Evolutionary conservation across 495 filamentous ascomycete genomes (phyloP).

Genomic region (Xylaria scruposa): DNA sequence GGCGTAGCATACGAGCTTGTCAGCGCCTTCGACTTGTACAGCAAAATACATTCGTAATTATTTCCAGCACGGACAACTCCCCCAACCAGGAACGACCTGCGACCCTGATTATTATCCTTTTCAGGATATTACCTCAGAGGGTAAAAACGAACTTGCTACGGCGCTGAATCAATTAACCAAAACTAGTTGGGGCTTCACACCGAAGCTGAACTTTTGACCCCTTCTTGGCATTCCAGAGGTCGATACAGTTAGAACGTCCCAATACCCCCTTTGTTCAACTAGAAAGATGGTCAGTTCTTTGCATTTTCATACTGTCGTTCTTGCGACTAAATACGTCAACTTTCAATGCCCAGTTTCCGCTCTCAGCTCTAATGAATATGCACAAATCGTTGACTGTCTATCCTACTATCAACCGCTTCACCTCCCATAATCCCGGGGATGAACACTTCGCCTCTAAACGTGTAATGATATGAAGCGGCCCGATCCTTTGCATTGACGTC

Average conservation of each 20-base stretch:
- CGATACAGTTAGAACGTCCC: neutral
- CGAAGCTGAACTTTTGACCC: neutral
- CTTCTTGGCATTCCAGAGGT: neutral
- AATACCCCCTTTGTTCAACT: neutral
- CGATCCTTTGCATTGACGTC: neutral
- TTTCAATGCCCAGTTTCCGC: neutral
- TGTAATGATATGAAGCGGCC: slow-evolving; percentile 18
- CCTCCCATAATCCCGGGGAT: slow-evolving; percentile 25
- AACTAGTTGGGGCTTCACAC: slow-evolving; percentile 21
- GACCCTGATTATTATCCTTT: slow-evolving; percentile 42
- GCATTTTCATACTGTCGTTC: neutral
- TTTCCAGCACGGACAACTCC: slow-evolving; percentile 46
- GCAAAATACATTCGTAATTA: slow-evolving; percentile 43
- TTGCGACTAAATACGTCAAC: neutral
- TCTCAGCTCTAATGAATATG: slow-evolving; percentile 23
- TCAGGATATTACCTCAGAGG: slow-evolving; percentile 16
- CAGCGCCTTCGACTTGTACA: slow-evolving; percentile 45
- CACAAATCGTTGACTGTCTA: slow-evolving; percentile 19
- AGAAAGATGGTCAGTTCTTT: neutral
- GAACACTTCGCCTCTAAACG: slow-evolving; percentile 25
- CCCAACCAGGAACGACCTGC: slow-evolving; percentile 39
- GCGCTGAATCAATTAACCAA: slow-evolving; percentile 30
- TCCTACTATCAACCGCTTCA: slow-evolving; percentile 26
- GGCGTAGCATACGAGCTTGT: slow-evolving; percentile 45
- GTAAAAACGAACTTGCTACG: slow-evolving; percentile 22